Percentiles rank a stretch among this genome's conserved stretches.
These are phyloP conservation scores for Boletus tomentosulus DNA, from an alignment of 768 basidiomycete species.

Conservation along the genomic window DNA sequence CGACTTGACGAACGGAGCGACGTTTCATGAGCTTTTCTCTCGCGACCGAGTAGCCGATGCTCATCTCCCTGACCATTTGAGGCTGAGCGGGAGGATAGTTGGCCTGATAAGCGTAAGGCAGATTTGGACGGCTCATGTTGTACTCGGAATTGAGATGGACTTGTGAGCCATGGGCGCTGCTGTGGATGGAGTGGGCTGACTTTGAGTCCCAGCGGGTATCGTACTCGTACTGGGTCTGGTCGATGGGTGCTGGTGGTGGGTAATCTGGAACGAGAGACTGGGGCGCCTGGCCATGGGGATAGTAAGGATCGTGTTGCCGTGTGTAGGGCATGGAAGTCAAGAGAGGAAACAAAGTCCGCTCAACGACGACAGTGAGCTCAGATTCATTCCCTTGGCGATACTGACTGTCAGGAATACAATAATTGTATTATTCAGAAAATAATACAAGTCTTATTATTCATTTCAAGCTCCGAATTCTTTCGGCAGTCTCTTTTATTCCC, in stretches of 20 bases:
- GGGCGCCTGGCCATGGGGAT: constrained; percentile 24
- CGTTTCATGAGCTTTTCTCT: constrained; percentile 81
- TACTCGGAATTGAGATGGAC: constrained; percentile 63
- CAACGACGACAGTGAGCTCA: constrained; percentile 2
- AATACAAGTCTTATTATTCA: constrained; percentile 9
- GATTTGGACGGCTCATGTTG: constrained; percentile 49
- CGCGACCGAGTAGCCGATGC: constrained; percentile 61
- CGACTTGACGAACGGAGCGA: constrained; percentile 66
- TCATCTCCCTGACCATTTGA: constrained; percentile 45
- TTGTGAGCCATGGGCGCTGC: constrained; percentile 60
- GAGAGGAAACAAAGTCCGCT: constrained; percentile 16
- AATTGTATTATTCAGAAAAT: not conserved
- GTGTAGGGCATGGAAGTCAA: constrained; percentile 48
- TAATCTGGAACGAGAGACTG: constrained; percentile 35
- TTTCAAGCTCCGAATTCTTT: constrained; percentile 45
- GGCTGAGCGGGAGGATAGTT: constrained; percentile 61
- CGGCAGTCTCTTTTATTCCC: constrained; percentile 27
- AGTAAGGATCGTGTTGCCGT: constrained; percentile 51
- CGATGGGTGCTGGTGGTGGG: constrained; percentile 25
- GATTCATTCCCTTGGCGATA: constrained; percentile 7
- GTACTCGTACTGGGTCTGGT: constrained; percentile 41
- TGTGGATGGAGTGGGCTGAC: constrained; percentile 61
- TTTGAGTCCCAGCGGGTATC: constrained; percentile 46
- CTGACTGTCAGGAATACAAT: not conserved
- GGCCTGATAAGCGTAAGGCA: constrained; percentile 30